Conservation (phyloP, 495 filamentous ascomycete genomes). For the Collariella sp. region DNA sequence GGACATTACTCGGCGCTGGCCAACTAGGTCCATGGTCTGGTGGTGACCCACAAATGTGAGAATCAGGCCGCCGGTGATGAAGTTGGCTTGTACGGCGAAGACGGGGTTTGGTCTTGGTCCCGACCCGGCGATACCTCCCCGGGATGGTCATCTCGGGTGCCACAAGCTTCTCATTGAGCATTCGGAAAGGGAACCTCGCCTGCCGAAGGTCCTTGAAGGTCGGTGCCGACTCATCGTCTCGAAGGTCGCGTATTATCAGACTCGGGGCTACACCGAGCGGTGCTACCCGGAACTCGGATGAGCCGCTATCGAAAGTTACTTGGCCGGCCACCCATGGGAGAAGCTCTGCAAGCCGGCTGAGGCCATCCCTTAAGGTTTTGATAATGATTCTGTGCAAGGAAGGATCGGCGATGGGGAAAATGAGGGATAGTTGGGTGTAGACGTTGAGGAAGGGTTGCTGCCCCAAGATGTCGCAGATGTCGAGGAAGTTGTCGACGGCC, state of each 20-base stretch:
- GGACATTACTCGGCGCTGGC: constrained; percentile 42
- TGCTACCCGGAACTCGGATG: constrained; percentile 31
- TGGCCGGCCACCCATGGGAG: constrained; percentile 51
- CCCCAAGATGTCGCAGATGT: constrained; percentile 2
- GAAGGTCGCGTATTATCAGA: constrained; percentile 38
- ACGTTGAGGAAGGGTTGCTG: not conserved
- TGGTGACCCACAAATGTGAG: constrained; percentile 44
- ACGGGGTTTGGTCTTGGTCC: constrained; percentile 24
- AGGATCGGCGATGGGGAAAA: not conserved
- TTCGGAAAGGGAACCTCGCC: constrained; percentile 40
- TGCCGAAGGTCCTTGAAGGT: constrained; percentile 35
- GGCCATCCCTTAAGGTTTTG: not conserved
- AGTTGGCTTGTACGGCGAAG: constrained; percentile 45
- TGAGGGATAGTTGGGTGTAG: not conserved
- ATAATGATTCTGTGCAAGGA: not conserved
- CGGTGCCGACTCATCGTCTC: constrained; percentile 28
- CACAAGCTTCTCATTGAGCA: constrained; percentile 45
- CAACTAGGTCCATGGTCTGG: constrained; percentile 45
- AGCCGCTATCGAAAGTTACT: constrained; percentile 34
- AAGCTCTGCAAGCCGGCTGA: constrained; percentile 15
- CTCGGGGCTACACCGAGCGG: constrained; percentile 26
- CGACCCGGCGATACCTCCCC: constrained; percentile 8
- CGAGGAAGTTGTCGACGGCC: too few species aligned
- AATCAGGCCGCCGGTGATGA: constrained; percentile 43
- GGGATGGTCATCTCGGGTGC: constrained; percentile 42